Conservation (phyloP, 1,139 yeast genomes). For the Saccharomycopsis hybrid region DNA sequence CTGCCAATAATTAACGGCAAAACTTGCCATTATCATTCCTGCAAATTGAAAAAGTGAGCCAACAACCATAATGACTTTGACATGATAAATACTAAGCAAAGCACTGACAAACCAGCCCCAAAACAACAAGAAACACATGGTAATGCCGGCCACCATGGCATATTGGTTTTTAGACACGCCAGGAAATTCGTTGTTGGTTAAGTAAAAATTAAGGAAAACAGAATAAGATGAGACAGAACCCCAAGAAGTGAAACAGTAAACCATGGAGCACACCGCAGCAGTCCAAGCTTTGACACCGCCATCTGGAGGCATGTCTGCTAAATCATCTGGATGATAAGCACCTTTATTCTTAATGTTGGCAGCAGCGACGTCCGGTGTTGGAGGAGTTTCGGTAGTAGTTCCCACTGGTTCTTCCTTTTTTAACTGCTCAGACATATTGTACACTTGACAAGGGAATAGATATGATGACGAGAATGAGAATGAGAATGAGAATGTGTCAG, state of each 20-base stretch:
- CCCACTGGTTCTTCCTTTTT: no score
- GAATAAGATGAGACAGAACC: slow-evolving; percentile 70
- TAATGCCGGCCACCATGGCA: slow-evolving; percentile 45
- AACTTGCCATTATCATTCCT: slow-evolving; percentile 60
- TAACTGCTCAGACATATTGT: no score
- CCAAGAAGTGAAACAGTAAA: slow-evolving; percentile 60
- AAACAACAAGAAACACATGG: slow-evolving; percentile 12
- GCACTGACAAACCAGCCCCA: slow-evolving; percentile 13
- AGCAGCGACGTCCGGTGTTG: not conserved
- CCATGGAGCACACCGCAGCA: slow-evolving; percentile 46
- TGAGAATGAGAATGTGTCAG: no score
- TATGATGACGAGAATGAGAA: no score
- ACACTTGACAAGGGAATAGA: no score
- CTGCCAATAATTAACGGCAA: slow-evolving; percentile 51
- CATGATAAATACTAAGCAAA: slow-evolving; percentile 1
- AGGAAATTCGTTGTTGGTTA: slow-evolving; percentile 41
- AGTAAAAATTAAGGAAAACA: slow-evolving; percentile 55
- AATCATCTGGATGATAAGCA: slow-evolving; percentile 18
- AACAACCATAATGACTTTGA: slow-evolving; percentile 30
- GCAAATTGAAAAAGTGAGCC: slow-evolving; percentile 49
- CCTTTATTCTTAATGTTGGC: slow-evolving; percentile 14
- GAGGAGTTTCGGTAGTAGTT: no score
- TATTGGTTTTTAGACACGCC: slow-evolving; percentile 55
- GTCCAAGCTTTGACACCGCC: slow-evolving; percentile 66
- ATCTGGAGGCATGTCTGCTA: slow-evolving; percentile 45